A percentile compares a stretch with the other conserved stretches of the same genome.
Evolutionary conservation across 2,329 filamentous ascomycete species (phyloP).

Genomic region (Geosmithia putterillii): DNA sequence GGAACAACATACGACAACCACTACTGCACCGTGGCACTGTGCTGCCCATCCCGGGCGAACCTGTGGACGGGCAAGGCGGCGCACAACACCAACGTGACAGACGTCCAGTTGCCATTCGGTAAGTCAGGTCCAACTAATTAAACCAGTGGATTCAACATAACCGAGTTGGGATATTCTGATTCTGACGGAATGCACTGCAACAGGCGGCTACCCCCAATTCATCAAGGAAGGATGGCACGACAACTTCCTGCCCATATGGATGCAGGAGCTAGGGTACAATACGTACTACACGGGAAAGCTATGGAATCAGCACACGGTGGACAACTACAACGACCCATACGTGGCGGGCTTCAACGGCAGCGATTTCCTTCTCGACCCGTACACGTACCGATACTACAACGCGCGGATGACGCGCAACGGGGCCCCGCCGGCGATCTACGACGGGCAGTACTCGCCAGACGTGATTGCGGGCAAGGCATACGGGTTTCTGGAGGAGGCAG

Average conservation of each 20-base stretch:
- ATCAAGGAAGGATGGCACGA: constrained; percentile 34
- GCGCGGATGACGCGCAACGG: constrained; percentile 49
- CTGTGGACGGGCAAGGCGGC: constrained; percentile 4
- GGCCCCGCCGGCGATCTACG: constrained; percentile 36
- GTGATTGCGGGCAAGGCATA: constrained; percentile 36
- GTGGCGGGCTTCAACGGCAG: constrained; percentile 44
- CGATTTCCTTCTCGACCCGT: constrained; percentile 48
- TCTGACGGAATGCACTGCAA: no score
- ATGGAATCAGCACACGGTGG: constrained; percentile 34
- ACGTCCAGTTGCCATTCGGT: constrained; percentile 3
- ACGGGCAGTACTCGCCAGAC: constrained; percentile 40
- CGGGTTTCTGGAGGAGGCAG: constrained; percentile 39
- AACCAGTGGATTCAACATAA: background rate
- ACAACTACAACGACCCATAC: constrained; percentile 37
- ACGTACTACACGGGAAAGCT: constrained; percentile 43
- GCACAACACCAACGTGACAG: constrained; percentile 6
- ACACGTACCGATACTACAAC: constrained; percentile 57
- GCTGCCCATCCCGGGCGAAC: constrained; percentile 4
- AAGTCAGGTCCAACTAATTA: background rate
- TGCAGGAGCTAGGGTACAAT: constrained; percentile 35
- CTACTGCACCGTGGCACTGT: constrained; percentile 31
- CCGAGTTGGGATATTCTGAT: constrained; percentile 4
- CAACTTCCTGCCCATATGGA: constrained; percentile 35
- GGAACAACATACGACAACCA: constrained; percentile 43
- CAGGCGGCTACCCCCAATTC: constrained; percentile 32